phyloP scores from a whole-genome alignment of 441 rosid species.

The Corymbia citriodora region DNA sequence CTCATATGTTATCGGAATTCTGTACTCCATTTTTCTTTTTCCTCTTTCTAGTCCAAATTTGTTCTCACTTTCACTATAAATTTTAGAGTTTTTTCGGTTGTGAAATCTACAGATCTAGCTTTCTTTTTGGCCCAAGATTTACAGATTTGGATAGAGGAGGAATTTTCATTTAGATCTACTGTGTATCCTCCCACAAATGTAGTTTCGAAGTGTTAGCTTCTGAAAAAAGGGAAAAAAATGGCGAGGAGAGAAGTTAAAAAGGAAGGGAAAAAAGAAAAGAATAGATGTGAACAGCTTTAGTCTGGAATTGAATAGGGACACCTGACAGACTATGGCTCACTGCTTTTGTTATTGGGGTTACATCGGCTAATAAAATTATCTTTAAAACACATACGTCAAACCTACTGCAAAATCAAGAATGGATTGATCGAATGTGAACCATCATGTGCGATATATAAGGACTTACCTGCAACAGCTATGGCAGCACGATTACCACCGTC shows the following conservation, averaged over 20 bases:
- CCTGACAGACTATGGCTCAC: neutral
- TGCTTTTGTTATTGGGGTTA: neutral
- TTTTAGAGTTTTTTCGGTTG: neutral
- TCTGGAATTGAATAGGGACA: neutral
- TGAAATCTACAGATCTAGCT: neutral
- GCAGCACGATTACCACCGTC: accelerated
- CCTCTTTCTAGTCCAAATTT: neutral
- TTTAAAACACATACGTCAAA: accelerated
- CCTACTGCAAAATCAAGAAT: neutral
- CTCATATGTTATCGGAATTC: neutral
- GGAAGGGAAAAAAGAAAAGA: neutral
- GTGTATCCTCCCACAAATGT: neutral
- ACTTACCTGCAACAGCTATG: neutral
- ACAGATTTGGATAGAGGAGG: neutral
- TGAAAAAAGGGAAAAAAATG: neutral
- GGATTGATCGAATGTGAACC: neutral
- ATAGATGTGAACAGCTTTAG: neutral
- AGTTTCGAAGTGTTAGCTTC: neutral
- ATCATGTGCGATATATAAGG: neutral
- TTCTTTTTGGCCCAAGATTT: neutral
- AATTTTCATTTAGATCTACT: neutral
- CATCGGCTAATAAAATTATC: neutral
- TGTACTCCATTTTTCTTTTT: neutral
- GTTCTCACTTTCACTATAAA: neutral
- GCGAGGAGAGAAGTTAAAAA: neutral